Conservation (phyloP, 23 red algal genomes). For the Gracilaria vermiculophylla region DNA sequence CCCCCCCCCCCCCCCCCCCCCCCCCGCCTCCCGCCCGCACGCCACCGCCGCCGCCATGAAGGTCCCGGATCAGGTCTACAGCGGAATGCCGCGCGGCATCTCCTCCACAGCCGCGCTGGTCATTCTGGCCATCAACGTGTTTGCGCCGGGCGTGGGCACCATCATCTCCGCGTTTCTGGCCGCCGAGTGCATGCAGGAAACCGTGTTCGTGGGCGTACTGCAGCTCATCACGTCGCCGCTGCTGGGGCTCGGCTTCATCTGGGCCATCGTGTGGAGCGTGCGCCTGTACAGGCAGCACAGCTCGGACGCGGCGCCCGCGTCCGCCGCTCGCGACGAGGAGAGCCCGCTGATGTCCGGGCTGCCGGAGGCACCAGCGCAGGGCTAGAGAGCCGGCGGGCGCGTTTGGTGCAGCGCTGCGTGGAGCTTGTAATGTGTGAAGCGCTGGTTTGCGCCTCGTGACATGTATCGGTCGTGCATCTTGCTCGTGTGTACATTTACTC, state of each 20-base stretch:
- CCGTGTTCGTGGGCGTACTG: constrained; percentile 19
- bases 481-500: too few relatives aligned
- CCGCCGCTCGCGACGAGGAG: background rate
- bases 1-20: too few relatives aligned
- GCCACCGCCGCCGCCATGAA: background rate
- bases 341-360: background rate
- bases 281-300: constrained; percentile 26
- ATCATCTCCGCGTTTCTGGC: constrained; percentile 39
- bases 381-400: too few relatives aligned
- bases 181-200: constrained; percentile 18
- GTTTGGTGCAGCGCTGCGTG: too few relatives aligned
- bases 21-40: too few relatives aligned
- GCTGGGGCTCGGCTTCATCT: constrained; percentile 34
- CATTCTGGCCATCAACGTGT: constrained; percentile 39
- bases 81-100: constrained; percentile 13
- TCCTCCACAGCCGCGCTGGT: constrained; percentile 23
- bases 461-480: too few relatives aligned
- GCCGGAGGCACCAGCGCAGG: background rate
- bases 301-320: background rate
- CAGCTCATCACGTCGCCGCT: constrained; percentile 38
- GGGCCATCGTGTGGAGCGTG: constrained; percentile 57
- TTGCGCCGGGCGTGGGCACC: constrained; percentile 41
- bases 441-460: too few relatives aligned
- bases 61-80: constrained; percentile 16
- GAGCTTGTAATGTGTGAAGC: too few relatives aligned